Conservation (phyloP, 148 eudicot species). For the Camellia granthamiana region DNA sequence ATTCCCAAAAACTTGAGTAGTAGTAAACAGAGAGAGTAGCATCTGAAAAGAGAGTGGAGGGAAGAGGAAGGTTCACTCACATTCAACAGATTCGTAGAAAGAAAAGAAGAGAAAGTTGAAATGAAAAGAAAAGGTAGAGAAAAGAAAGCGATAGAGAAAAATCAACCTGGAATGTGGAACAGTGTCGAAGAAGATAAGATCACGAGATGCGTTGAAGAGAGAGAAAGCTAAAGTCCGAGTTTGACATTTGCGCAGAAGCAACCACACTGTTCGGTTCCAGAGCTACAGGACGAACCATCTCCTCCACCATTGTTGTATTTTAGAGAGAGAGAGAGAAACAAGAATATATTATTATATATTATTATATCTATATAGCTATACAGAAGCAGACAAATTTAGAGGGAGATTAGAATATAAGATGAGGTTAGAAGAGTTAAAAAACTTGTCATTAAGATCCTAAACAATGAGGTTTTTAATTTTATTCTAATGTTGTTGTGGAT, state of each 20-base stretch:
- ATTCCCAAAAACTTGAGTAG: not conserved
- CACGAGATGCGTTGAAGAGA: slow-evolving; percentile 11
- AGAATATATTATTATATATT: not conserved
- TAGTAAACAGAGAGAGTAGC: not conserved
- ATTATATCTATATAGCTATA: not conserved
- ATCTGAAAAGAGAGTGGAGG: slow-evolving; percentile 9
- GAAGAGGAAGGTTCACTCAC: not conserved
- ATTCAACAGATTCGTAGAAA: slow-evolving; percentile 1
- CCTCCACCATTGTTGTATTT: slow-evolving; percentile 16
- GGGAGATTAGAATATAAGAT: not conserved
- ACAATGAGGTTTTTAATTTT: not conserved
- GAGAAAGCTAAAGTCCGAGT: slow-evolving; percentile 15
- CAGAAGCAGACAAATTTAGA: slow-evolving; percentile 18
- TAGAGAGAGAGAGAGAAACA: slow-evolving; percentile 3
- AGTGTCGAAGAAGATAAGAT: not conserved
- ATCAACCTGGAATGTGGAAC: slow-evolving; percentile 6
- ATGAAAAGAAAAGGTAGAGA: not conserved
- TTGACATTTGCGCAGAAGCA: not conserved
- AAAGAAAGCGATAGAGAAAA: not conserved
- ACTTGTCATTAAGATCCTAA: not conserved
- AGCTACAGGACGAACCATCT: not conserved
- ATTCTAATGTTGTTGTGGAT: not conserved
- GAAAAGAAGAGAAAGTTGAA: not conserved
- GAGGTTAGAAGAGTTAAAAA: not conserved
- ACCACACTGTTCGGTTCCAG: not conserved